Percentiles rank a stretch among this genome's conserved stretches.
These are phyloP conservation scores for Stephania japonica DNA, from an alignment of 164 flowering plant species.

Conservation along the genomic window DNA sequence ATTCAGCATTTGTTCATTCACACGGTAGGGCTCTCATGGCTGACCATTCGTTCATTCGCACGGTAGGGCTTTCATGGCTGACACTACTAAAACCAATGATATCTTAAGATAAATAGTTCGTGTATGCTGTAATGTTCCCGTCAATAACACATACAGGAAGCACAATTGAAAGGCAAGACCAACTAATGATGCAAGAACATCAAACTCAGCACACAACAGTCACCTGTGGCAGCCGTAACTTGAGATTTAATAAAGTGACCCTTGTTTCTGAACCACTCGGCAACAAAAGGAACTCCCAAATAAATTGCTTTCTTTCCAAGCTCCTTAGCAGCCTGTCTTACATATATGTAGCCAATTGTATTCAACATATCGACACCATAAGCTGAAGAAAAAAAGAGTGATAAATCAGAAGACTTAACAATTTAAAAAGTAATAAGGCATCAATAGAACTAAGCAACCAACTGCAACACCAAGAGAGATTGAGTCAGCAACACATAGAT, in stretches of 20 bases:
- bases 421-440: neutral
- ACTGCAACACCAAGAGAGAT: neutral
- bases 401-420: conserved; percentile 6
- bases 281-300: conserved; percentile 93
- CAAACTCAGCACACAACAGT: neutral
- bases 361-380: conserved; percentile 92
- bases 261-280: conserved; percentile 99
- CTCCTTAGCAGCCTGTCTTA: conserved; percentile 93
- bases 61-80: neutral
- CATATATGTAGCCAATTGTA: conserved; percentile 93
- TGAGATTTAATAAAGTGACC: conserved; percentile 97
- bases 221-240: conserved; percentile 98
- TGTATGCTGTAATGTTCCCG: neutral
- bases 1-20: neutral
- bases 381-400: conserved; percentile 41
- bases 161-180: neutral
- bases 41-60: neutral
- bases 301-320: conserved; percentile 91
- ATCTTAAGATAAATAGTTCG: neutral
- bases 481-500: neutral
- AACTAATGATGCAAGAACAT: neutral
- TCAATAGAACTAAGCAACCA: neutral
- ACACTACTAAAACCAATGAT: neutral
- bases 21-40: neutral
- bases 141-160: neutral